Conservation (phyloP, 78 protist genomes). For the Dictyostelium brefeldianum region DNA sequence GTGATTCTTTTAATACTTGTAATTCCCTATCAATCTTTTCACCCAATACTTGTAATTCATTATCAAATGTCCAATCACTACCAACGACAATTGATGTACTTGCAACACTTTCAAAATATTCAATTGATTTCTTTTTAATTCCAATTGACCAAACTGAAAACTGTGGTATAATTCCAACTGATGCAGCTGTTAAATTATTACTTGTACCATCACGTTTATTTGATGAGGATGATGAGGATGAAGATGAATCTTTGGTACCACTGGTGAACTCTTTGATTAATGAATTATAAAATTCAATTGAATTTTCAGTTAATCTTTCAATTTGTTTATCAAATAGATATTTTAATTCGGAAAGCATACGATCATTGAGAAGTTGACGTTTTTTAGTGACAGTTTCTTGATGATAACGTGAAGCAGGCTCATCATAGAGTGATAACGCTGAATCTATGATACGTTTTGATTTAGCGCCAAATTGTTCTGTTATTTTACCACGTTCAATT, state of each 20-base stretch:
- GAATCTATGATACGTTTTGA: neutral
- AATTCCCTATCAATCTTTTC: conserved; percentile 37
- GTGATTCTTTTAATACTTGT: conserved; percentile 19
- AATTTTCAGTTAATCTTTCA: conserved; percentile 50
- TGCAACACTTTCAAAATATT: conserved; percentile 49
- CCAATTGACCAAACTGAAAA: conserved; percentile 26
- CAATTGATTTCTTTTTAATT: conserved; percentile 38
- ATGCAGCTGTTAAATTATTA: neutral
- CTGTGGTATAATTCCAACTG: conserved; percentile 53
- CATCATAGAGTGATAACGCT: conserved; percentile 41
- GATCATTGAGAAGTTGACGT: conserved; percentile 29
- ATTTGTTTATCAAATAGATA: conserved; percentile 63
- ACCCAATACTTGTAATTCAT: conserved; percentile 9
- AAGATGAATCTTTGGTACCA: neutral
- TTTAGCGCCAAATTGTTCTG: conserved; percentile 54
- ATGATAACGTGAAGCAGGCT: conserved; percentile 36
- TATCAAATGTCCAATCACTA: conserved; percentile 31
- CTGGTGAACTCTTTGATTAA: conserved; percentile 40
- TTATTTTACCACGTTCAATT: conserved; percentile 53
- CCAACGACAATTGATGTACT: conserved; percentile 34
- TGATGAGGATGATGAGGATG: neutral
- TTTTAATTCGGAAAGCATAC: conserved; percentile 13
- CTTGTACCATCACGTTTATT: conserved; percentile 40
- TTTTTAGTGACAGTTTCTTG: conserved; percentile 56
- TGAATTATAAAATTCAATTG: conserved; percentile 49